A percentile compares a stretch with the other conserved stretches of the same genome.
Evolutionary conservation across 306 rosid genomes (phyloP).

Genomic region (Fragaria vesca): DNA sequence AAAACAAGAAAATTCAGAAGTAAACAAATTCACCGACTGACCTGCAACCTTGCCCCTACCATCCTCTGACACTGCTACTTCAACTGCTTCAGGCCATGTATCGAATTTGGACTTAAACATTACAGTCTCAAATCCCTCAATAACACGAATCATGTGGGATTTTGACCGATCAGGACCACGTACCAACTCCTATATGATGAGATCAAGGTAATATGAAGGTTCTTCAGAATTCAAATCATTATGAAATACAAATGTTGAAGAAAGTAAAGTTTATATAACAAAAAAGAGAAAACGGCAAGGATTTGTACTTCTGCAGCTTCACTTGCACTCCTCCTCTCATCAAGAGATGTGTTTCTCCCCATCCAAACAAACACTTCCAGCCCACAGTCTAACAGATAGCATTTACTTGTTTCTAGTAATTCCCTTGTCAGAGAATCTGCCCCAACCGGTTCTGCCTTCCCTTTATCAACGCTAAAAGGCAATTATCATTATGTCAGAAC

Average conservation of each 20-base stretch:
- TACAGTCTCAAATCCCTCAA: conserved; percentile 96
- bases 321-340: conserved; percentile 81
- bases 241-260: conserved; percentile 20
- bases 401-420: conserved; percentile 68
- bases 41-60: conserved; percentile 99
- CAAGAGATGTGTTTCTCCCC: conserved; percentile 89
- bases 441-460: conserved; percentile 59
- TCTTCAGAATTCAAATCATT: conserved; percentile 25
- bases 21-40: conserved; percentile 44
- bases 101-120: conserved; percentile 86
- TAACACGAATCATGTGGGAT: conserved; percentile 74
- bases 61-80: conserved; percentile 72
- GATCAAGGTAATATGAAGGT: conserved; percentile 25
- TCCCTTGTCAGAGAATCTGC: conserved; percentile 71
- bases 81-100: conserved; percentile 76
- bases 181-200: conserved; percentile 59
- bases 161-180: conserved; percentile 47
- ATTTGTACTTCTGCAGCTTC: conserved; percentile 75
- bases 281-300: conserved; percentile 1
- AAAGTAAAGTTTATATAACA: not conserved
- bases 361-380: conserved; percentile 85
- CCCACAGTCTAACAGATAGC: conserved; percentile 89
- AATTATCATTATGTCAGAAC: conserved; percentile 27
- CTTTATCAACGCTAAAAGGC: conserved; percentile 66
- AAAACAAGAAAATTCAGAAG: not conserved